These are phyloP conservation scores for Hyphopichia pseudoburtonii DNA, from an alignment of 1,139 yeast species.

Conservation along the genomic window DNA sequence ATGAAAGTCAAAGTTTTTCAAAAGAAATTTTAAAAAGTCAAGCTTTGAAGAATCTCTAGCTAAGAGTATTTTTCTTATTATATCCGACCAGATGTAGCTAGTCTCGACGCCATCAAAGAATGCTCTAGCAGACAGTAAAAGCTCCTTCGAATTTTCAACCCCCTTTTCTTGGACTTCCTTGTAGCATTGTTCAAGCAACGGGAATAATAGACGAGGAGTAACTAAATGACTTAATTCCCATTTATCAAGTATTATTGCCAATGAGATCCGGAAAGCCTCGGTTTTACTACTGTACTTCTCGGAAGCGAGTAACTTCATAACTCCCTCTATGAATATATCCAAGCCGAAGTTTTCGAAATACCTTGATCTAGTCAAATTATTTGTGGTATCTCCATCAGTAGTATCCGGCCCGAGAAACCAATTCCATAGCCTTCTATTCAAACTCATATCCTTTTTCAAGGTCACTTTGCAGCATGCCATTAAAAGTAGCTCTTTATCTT, in stretches of 20 bases:
- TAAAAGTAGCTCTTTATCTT: slow-evolving; percentile 60
- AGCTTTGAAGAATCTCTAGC: slow-evolving; percentile 20
- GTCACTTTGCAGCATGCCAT: slow-evolving; percentile 68
- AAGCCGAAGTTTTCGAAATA: slow-evolving; percentile 65
- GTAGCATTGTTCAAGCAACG: slow-evolving; percentile 43
- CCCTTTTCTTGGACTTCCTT: slow-evolving; percentile 6
- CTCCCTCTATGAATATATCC: slow-evolving; percentile 48
- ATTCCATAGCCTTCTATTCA: slow-evolving; percentile 88
- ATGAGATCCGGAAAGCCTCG: slow-evolving; percentile 60
- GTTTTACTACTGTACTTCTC: slow-evolving; percentile 30
- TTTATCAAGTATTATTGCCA: slow-evolving; percentile 73
- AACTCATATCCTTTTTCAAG: slow-evolving; percentile 84
- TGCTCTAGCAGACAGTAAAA: slow-evolving; percentile 58
- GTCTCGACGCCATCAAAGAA: slow-evolving; percentile 89
- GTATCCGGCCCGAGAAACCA: slow-evolving; percentile 82
- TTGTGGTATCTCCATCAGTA: slow-evolving; percentile 5
- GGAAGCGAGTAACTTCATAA: slow-evolving; percentile 48
- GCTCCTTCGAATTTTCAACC: slow-evolving; percentile 29
- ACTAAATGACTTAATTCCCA: slow-evolving; percentile 88
- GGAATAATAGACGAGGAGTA: slow-evolving; percentile 68
- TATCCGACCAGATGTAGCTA: slow-evolving; percentile 68
- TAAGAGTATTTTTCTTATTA: slow-evolving; percentile 32
- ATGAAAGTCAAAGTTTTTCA: slow-evolving; percentile 65
- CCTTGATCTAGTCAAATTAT: slow-evolving; percentile 31
- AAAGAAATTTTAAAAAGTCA: slow-evolving; percentile 55